Evolutionary conservation across 1,284 basidiomycete genomes (phyloP).

Genomic region (Ganoderma boninense): DNA sequence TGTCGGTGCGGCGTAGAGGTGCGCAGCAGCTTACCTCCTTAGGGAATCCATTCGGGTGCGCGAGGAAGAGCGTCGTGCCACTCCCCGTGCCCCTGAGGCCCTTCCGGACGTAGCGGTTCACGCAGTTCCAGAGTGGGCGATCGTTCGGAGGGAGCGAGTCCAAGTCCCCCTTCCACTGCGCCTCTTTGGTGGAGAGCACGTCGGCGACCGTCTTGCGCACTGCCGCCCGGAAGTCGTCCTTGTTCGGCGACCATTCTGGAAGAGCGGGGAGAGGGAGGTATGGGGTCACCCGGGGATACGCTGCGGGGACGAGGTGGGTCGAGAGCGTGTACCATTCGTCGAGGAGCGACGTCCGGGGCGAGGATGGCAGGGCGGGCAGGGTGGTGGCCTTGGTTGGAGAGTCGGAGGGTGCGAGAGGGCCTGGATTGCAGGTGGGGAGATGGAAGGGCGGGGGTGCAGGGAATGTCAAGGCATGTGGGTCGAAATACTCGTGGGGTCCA

Average conservation of each 20-base stretch:
- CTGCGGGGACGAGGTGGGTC: slow-evolving; percentile 80
- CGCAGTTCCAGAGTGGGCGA: slow-evolving; percentile 42
- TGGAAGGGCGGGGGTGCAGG: slow-evolving; percentile 25
- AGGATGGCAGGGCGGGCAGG: slow-evolving; percentile 37
- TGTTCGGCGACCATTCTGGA: slow-evolving; percentile 40
- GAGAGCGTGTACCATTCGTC: slow-evolving; percentile 50
- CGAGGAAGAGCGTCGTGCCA: slow-evolving; percentile 45
- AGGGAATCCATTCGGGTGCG: slow-evolving; percentile 46
- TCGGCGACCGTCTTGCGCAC: slow-evolving; percentile 31
- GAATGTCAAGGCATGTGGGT: slow-evolving; percentile 18
- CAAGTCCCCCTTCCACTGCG: slow-evolving; percentile 38
- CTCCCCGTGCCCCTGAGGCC: slow-evolving; percentile 34
- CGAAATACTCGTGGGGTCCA: not conserved
- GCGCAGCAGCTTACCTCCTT: slow-evolving; percentile 41
- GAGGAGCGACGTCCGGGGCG: slow-evolving; percentile 33
- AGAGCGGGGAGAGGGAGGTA: slow-evolving; percentile 50
- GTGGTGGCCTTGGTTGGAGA: not conserved
- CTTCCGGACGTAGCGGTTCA: slow-evolving; percentile 43
- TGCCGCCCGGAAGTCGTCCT: slow-evolving; percentile 42
- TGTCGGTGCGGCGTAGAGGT: slow-evolving; percentile 43
- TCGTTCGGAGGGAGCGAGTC: slow-evolving; percentile 25
- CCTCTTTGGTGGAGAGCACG: slow-evolving; percentile 34
- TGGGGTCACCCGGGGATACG: slow-evolving; percentile 65
- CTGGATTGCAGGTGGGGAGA: slow-evolving; percentile 22
- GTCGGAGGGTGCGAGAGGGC: slow-evolving; percentile 20